Conservation (phyloP, 1,284 basidiomycete species). For the Apiotrichum brassicae region DNA sequence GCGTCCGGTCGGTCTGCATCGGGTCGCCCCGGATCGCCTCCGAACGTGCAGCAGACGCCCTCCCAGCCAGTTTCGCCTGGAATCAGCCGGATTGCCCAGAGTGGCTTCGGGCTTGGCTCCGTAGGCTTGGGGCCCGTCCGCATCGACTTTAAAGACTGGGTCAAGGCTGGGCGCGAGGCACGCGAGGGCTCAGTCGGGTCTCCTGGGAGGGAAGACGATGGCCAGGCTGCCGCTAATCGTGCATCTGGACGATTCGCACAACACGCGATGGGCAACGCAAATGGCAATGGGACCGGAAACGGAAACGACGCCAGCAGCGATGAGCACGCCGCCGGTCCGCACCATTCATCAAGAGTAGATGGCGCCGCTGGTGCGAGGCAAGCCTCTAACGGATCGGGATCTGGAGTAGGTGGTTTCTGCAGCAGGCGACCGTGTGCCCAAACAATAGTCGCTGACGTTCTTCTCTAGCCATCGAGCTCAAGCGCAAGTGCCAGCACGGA, state of each 20-base stretch:
- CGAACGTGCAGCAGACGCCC: neutral
- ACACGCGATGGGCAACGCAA: neutral
- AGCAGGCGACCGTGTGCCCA: neutral
- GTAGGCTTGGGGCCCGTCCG: constrained; percentile 16
- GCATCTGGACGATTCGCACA: neutral
- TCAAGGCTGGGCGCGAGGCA: constrained; percentile 16
- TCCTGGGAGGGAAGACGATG: neutral
- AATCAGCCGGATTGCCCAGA: neutral
- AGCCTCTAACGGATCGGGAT: neutral
- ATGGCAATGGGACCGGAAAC: neutral
- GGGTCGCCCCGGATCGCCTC: constrained; percentile 4
- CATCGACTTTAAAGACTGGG: constrained; percentile 23
- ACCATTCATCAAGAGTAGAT: neutral
- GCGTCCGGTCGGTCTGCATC: neutral
- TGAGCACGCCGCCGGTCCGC: neutral
- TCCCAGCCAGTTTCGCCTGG: constrained; percentile 1
- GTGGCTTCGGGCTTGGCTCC: constrained; percentile 3
- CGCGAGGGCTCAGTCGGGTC: neutral
- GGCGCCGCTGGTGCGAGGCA: neutral
- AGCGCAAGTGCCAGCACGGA: neutral
- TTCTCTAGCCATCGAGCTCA: too few relatives aligned
- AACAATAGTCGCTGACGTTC: neutral
- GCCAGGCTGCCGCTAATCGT: too few relatives aligned
- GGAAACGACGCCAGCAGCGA: neutral
- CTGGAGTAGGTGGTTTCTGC: neutral